A percentile compares a stretch with the other conserved stretches of the same genome.
These are phyloP conservation scores for Peronospora farinosa DNA, from an alignment of 352 stramenopile genomes.

Conservation along the genomic window DNA sequence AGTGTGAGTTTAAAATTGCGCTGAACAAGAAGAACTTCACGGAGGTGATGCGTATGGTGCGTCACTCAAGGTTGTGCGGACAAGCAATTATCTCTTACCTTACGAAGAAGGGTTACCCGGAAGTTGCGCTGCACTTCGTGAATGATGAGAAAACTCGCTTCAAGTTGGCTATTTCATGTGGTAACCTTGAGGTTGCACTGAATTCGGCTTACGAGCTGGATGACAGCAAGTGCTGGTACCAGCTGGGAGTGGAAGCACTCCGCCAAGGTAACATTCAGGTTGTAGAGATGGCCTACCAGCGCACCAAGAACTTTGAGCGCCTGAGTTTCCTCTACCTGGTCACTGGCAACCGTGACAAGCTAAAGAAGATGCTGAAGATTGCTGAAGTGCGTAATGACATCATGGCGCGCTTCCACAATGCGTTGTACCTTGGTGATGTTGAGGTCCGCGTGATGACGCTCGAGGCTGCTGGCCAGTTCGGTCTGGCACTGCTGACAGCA, in stretches of 20 bases:
- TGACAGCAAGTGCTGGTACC: slow-evolving; percentile 94
- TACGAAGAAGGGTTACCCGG: slow-evolving; percentile 98
- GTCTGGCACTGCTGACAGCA: slow-evolving; percentile 95
- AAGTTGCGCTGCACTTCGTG: slow-evolving; percentile 99
- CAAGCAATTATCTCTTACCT: slow-evolving; percentile 99
- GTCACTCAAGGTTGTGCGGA: slow-evolving; percentile 93
- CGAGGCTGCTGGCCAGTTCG: slow-evolving; percentile 93
- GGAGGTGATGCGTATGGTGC: slow-evolving; percentile 99
- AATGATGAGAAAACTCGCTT: slow-evolving; percentile 97
- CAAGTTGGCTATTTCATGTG: slow-evolving; percentile 97
- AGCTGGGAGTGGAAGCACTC: slow-evolving; percentile 95
- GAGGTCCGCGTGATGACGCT: slow-evolving; percentile 93
- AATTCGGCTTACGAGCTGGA: slow-evolving; percentile 94
- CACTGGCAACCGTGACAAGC: slow-evolving; percentile 97
- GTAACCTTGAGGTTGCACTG: slow-evolving; percentile 98
- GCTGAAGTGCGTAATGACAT: slow-evolving; percentile 96
- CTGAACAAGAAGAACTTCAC: slow-evolving; percentile 93
- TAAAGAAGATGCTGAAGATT: slow-evolving; percentile 99
- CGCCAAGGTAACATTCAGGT: slow-evolving; percentile 98
- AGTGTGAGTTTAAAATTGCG: slow-evolving; percentile 98
- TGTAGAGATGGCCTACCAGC: slow-evolving; percentile 99
- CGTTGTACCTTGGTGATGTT: slow-evolving; percentile 95
- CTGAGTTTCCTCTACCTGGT: slow-evolving; percentile 99
- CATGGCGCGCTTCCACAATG: slow-evolving; percentile 98
- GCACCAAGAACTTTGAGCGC: slow-evolving; percentile 99